These are phyloP conservation scores for Xylaria nigripes DNA, from an alignment of 495 filamentous ascomycete genomes.

Conservation along the genomic window DNA sequence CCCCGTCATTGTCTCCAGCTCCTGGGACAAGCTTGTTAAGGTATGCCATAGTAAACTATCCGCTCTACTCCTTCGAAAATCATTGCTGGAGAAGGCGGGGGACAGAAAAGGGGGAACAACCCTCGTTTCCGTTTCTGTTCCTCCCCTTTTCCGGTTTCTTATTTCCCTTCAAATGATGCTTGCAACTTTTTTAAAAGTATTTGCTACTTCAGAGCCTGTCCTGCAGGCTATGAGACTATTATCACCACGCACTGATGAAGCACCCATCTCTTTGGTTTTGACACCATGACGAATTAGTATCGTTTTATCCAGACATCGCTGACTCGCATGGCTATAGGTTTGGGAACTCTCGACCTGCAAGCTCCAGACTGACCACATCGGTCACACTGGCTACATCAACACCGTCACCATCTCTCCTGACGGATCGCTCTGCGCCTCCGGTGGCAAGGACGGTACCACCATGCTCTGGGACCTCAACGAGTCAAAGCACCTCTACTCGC, in stretches of 20 bases:
- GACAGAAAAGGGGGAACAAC: neutral
- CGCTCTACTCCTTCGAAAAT: neutral
- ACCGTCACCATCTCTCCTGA: conserved; percentile 99
- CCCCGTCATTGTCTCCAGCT: conserved; percentile 96
- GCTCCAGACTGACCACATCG: conserved; percentile 99
- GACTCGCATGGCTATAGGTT: conserved; percentile 50
- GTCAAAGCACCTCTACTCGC: conserved; percentile 99
- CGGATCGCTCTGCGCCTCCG: conserved; percentile 97
- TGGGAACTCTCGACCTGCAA: conserved; percentile 99
- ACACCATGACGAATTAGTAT: conserved; percentile 1
- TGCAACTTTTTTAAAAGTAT: conserved; percentile 74
- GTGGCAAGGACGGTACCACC: conserved; percentile 99
- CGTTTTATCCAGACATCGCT: conserved; percentile 2
- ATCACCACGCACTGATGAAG: conserved; percentile 82
- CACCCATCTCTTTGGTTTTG: conserved; percentile 15
- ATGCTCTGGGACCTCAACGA: conserved; percentile 99
- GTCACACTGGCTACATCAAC: conserved; percentile 99
- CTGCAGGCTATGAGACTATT: conserved; percentile 96
- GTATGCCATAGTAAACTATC: conserved; percentile 45
- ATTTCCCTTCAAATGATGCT: conserved; percentile 63
- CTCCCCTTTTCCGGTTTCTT: neutral
- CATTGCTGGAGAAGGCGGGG: neutral
- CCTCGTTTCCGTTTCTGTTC: neutral
- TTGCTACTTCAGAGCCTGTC: conserved; percentile 99
- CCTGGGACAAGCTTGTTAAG: conserved; percentile 99